Percentiles rank a stretch among this genome's conserved stretches.
These are phyloP conservation scores for Psidium guajava DNA, from an alignment of 345 rosid species.

Conservation along the genomic window DNA sequence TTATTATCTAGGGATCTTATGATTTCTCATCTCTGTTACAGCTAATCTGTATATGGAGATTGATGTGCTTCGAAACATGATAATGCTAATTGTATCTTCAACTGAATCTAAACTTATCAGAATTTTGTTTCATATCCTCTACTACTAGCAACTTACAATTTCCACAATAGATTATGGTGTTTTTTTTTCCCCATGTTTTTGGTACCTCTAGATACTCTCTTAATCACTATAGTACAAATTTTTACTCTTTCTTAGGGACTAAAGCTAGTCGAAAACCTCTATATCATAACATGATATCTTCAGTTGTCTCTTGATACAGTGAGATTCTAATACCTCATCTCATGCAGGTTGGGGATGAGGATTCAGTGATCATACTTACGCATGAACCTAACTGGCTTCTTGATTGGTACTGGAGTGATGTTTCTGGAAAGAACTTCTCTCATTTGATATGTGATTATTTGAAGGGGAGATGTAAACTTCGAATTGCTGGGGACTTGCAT, in stretches of 20 bases:
- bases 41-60: background rate
- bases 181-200: background rate
- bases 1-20: background rate
- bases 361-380: slow-evolving; percentile 75
- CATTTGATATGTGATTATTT: slow-evolving; percentile 73
- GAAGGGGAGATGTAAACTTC: slow-evolving; percentile 88
- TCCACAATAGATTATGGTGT: background rate
- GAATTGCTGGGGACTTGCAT: slow-evolving; percentile 96
- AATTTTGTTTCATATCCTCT: background rate
- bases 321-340: background rate
- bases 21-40: background rate
- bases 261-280: background rate
- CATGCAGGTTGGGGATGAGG: slow-evolving; percentile 58
- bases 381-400: slow-evolving; percentile 99
- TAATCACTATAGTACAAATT: background rate
- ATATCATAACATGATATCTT: background rate
- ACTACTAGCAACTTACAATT: background rate
- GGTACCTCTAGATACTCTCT: background rate
- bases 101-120: background rate
- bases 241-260: background rate
- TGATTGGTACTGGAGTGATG: slow-evolving; percentile 83
- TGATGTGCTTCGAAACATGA: background rate
- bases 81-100: background rate
- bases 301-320: background rate
- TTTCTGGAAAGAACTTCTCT: slow-evolving; percentile 73